Evolutionary conservation across 345 rosid genomes (phyloP).

Genomic region (Garcia nutans): DNA sequence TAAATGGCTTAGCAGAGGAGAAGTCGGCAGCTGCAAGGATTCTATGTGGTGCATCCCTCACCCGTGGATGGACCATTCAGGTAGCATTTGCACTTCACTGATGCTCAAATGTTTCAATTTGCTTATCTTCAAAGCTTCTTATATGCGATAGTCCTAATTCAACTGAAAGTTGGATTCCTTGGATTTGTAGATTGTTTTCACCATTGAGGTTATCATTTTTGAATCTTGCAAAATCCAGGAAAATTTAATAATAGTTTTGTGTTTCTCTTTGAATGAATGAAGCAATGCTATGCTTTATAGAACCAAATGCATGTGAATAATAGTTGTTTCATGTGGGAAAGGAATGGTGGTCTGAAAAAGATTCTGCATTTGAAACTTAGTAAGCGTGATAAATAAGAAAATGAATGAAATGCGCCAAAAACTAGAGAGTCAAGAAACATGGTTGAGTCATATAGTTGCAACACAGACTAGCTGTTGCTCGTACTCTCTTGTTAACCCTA

Average conservation of each 20-base stretch:
- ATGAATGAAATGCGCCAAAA: not conserved
- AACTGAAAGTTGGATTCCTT: not conserved
- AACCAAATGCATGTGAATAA: not conserved
- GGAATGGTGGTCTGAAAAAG: not conserved
- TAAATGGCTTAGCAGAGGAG: constrained; percentile 54
- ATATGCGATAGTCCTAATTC: not conserved
- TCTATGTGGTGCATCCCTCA: constrained; percentile 66
- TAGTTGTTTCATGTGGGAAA: not conserved
- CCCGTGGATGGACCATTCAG: constrained; percentile 73
- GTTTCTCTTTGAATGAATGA: not conserved
- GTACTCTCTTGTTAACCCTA: not conserved
- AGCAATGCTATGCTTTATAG: not conserved
- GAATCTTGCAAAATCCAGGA: not conserved
- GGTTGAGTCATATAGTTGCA: not conserved
- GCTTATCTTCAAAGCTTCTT: constrained; percentile 1
- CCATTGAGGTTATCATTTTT: not conserved
- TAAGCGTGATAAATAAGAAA: not conserved
- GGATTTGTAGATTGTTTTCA: not conserved
- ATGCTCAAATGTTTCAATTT: constrained; percentile 6
- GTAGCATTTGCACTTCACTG: constrained; percentile 26
- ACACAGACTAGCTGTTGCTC: not conserved
- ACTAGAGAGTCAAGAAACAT: not conserved
- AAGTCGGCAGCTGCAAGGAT: constrained; percentile 57
- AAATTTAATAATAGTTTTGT: not conserved
- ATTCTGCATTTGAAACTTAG: not conserved